phyloP scores from a whole-genome alignment of 2,329 filamentous ascomycete species.

The Aspergillus clavatus region DNA sequence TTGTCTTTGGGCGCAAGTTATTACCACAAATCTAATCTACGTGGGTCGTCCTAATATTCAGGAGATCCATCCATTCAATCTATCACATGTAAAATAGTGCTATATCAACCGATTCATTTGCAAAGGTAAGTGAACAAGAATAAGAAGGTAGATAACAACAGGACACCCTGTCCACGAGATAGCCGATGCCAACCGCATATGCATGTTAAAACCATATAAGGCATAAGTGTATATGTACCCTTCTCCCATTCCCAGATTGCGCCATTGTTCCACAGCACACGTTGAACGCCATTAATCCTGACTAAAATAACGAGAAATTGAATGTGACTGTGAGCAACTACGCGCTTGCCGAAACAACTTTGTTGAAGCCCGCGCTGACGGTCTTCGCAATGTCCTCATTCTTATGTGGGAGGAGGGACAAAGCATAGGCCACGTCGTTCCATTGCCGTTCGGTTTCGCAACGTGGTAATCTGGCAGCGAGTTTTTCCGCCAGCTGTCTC shows the following conservation, averaged over 20 bases:
- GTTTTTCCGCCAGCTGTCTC: slow-evolving; percentile 85
- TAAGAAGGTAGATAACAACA: too few relatives aligned
- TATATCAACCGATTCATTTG: too few relatives aligned
- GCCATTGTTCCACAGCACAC: background rate
- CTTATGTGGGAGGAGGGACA: slow-evolving; percentile 78
- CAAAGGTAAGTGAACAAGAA: too few relatives aligned
- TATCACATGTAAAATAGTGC: too few relatives aligned
- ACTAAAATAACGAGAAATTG: too few relatives aligned
- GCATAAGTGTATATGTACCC: background rate
- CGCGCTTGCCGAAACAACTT: slow-evolving; percentile 60
- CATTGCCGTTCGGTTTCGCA: slow-evolving; percentile 93
- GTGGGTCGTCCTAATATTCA: too few relatives aligned
- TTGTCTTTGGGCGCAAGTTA: too few relatives aligned
- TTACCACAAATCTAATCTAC: too few relatives aligned
- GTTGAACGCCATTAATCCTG: too few relatives aligned
- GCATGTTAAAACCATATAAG: background rate
- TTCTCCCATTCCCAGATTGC: background rate
- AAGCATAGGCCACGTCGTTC: slow-evolving; percentile 92
- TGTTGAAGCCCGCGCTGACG: slow-evolving; percentile 49
- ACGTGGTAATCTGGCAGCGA: slow-evolving; percentile 76
- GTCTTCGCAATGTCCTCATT: slow-evolving; percentile 45
- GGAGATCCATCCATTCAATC: too few relatives aligned
- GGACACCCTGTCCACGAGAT: background rate
- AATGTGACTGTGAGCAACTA: slow-evolving; percentile 30
- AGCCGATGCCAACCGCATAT: background rate